Evolutionary conservation across 495 filamentous ascomycete species (phyloP), one percentile per base, ranked within the genome.

Genomic region (Parachaetomium inaequale): DNA sequence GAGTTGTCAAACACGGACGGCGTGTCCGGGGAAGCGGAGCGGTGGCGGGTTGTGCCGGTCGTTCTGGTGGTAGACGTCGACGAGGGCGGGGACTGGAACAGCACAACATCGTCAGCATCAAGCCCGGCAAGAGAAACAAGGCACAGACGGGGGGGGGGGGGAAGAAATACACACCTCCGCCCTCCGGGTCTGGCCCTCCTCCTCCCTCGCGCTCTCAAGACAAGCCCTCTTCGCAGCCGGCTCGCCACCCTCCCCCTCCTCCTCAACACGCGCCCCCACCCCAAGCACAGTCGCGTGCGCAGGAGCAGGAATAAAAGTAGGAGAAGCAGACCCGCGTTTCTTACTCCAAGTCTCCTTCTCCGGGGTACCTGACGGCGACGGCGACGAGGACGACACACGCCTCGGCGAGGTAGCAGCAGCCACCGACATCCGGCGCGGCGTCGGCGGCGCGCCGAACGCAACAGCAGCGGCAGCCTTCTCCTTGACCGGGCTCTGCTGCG

Each of bases 1-100:
- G 76, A 76, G 58, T 56, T 67, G 59, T 79, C 77, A 29, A 79
- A 75, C 4, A 78, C 46, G 4, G 73, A 74, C 5, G 68, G 69
- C 7, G 67, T 63, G 17, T 70, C 75, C 26, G 71, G 66, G 0
- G 70, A 73, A 21, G 55, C 53, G 19, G 70, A 72, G 6, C 63
- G 56, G 21, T 28, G 50, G 21, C 57, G 56, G 31, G 14, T 58
- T 10, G 45, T 55, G 38, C 15, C 31, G 8, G 49, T 47, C 3
- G 46, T 52, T 10, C 28, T 46, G 19, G 54, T 40, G 1, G 38
- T 29, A 14, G 19, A 21, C 21, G 55, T 38, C 15, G 54, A 51
- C n/a, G 59, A 49, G 1, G 57, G 58, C 36, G 63, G 45, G 36
- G 45, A 50, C 50, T 46, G 2, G n/a, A n/a, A n/a, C n/a, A 12